These are phyloP conservation scores for Colletotrichum tamarilloi DNA, from an alignment of 2,329 filamentous ascomycete species.

Conservation along the genomic window DNA sequence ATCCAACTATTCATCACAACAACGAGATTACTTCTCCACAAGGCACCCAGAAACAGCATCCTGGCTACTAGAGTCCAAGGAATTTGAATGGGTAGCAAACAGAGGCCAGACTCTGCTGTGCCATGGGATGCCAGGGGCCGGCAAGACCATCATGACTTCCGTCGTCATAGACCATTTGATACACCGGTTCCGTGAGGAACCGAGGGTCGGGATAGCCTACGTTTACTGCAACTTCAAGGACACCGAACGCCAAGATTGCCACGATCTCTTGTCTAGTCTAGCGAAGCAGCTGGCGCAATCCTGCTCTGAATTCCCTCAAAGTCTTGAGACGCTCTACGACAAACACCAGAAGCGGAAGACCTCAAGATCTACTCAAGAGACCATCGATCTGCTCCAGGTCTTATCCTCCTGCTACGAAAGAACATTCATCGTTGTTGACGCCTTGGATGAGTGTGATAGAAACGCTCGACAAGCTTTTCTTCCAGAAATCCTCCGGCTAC, in stretches of 20 bases:
- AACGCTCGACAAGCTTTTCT: not conserved
- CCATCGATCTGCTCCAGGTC: rapidly evolving
- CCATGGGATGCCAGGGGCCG: constrained; percentile 56
- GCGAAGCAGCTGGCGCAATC: constrained; percentile 46
- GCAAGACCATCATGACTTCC: constrained; percentile 48
- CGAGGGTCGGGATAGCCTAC: constrained; percentile 41
- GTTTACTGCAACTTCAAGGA: constrained; percentile 46
- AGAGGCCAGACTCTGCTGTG: constrained; percentile 51
- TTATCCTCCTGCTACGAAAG: not conserved
- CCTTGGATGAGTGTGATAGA: not conserved
- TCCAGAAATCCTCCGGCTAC: not conserved
- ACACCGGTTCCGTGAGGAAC: constrained; percentile 22
- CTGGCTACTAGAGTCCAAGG: not conserved
- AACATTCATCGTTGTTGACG: not conserved
- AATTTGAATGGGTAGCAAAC: constrained; percentile 39
- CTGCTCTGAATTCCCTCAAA: constrained; percentile 38
- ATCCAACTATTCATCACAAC: not conserved
- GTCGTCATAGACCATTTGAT: constrained; percentile 35
- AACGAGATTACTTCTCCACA: not conserved
- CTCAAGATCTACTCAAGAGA: rapidly evolving
- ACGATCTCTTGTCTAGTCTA: constrained; percentile 42
- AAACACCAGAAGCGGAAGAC: rapidly evolving
- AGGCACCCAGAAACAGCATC: not conserved
- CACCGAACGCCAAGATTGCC: constrained; percentile 40
- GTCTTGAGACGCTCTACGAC: not conserved